Conservation (phyloP, 306 rosid species). For the barrel medic (Medicago truncatula) region DNA sequence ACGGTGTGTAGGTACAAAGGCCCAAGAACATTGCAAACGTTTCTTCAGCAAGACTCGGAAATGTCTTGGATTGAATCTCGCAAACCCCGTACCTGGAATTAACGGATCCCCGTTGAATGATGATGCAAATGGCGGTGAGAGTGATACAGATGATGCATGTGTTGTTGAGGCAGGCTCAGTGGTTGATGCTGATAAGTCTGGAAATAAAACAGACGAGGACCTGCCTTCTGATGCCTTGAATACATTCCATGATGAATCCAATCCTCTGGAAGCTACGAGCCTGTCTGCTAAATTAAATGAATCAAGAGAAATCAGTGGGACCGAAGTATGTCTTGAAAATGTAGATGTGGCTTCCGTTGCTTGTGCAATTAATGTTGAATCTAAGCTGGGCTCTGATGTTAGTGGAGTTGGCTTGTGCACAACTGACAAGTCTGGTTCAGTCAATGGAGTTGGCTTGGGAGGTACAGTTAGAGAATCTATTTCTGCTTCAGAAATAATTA, state of each 20-base stretch:
- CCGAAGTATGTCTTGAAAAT: slow-evolving; percentile 42
- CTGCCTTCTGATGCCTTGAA: slow-evolving; percentile 50
- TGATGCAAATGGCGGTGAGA: slow-evolving; percentile 71
- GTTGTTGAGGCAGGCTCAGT: slow-evolving; percentile 62
- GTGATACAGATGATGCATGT: slow-evolving; percentile 80
- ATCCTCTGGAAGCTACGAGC: slow-evolving; percentile 50
- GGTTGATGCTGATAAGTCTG: slow-evolving; percentile 60
- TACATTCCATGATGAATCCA: slow-evolving; percentile 51
- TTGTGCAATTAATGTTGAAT: slow-evolving; percentile 46
- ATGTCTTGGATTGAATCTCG: slow-evolving; percentile 80
- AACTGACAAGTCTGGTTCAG: slow-evolving; percentile 45
- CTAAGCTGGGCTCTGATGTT: slow-evolving; percentile 46
- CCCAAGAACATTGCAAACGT: slow-evolving; percentile 86
- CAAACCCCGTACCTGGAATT: slow-evolving; percentile 58
- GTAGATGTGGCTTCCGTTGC: slow-evolving; percentile 48
- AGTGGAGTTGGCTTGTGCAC: slow-evolving; percentile 39
- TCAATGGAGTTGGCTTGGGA: slow-evolving; percentile 32
- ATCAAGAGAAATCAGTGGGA: slow-evolving; percentile 48
- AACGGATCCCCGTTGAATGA: slow-evolving; percentile 58
- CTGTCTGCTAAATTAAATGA: slow-evolving; percentile 48
- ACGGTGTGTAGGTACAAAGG: slow-evolving; percentile 69
- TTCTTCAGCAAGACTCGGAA: slow-evolving; percentile 94
- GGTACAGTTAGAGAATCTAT: slow-evolving; percentile 40
- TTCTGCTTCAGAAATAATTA: slow-evolving; percentile 45
- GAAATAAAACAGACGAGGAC: slow-evolving; percentile 62